Percentiles rank a stretch among this genome's conserved stretches.
Evolutionary conservation across 495 filamentous ascomycete genomes (phyloP).

Genomic region (Trichoderma virens): DNA sequence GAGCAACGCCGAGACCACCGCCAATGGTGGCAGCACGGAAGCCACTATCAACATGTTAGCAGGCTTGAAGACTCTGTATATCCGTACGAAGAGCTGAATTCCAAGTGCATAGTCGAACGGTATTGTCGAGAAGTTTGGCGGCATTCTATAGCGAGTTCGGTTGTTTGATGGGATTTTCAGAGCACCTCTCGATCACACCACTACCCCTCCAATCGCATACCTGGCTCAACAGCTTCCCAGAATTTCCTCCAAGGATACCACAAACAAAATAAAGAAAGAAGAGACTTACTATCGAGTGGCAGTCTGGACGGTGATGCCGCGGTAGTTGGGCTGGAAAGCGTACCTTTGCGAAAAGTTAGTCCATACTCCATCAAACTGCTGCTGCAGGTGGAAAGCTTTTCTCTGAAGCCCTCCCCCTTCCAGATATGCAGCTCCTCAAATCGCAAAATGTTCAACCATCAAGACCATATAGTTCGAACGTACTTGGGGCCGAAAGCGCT

Average conservation of each 20-base stretch:
- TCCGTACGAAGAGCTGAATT: not conserved
- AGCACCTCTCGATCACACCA: not conserved
- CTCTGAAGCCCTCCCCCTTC: not conserved
- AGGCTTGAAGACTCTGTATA: not conserved
- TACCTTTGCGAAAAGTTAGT: constrained; percentile 34
- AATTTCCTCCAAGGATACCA: not conserved
- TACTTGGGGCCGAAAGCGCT: constrained; percentile 46
- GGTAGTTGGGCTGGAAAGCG: constrained; percentile 36
- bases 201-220: not conserved
- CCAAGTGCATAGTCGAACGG: not conserved
- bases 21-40: constrained; percentile 42
- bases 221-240: not conserved
- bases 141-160: too few relatives aligned
- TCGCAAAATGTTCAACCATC: not conserved
- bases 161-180: too few relatives aligned
- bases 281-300: constrained; percentile 31
- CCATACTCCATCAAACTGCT: not conserved
- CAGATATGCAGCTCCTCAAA: not conserved
- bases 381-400: not conserved
- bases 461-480: constrained; percentile 20
- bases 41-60: constrained; percentile 26
- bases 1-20: constrained; percentile 46
- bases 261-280: not conserved
- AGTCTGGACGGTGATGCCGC: constrained; percentile 30
- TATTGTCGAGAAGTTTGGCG: too few relatives aligned